Evolutionary conservation across 345 rosid species (phyloP).

Genomic region (Clarkia xantiana): DNA sequence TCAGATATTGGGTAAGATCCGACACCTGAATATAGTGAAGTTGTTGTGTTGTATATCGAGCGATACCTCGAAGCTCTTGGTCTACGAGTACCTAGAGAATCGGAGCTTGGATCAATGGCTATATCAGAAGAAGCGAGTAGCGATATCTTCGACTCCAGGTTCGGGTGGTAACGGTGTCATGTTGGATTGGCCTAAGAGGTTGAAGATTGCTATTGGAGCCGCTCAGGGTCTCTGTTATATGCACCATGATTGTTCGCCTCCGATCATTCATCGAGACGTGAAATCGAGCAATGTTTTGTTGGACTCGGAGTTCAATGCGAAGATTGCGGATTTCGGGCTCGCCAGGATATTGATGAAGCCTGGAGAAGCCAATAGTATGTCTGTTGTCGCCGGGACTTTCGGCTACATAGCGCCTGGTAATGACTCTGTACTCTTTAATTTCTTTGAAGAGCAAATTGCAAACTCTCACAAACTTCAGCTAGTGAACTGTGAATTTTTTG

Average conservation of each 20-base stretch:
- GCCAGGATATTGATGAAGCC: slow-evolving; percentile 32
- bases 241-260: slow-evolving; percentile 48
- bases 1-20: slow-evolving; percentile 25
- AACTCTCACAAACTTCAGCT: too few species aligned
- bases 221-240: slow-evolving; percentile 55
- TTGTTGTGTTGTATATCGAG: slow-evolving; percentile 42
- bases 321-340: slow-evolving; percentile 58
- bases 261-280: slow-evolving; percentile 50
- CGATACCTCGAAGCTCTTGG: slow-evolving; percentile 41
- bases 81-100: slow-evolving; percentile 54
- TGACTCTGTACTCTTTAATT: background rate
- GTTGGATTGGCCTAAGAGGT: slow-evolving; percentile 48
- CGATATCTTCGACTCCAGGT: slow-evolving; percentile 3
- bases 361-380: slow-evolving; percentile 31
- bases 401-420: slow-evolving; percentile 66
- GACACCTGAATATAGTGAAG: slow-evolving; percentile 47
- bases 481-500: too few species aligned
- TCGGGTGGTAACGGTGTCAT: slow-evolving; percentile 4
- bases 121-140: slow-evolving; percentile 14
- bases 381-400: slow-evolving; percentile 46
- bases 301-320: slow-evolving; percentile 42
- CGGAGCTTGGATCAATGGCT: slow-evolving; percentile 46
- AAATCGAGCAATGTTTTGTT: slow-evolving; percentile 56
- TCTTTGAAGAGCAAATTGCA: too few species aligned
- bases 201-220: slow-evolving; percentile 43